A percentile compares a stretch with the other conserved stretches of the same genome.
Conservation (phyloP, 495 filamentous ascomycete genomes). For the Zalerion maritima region DNA sequence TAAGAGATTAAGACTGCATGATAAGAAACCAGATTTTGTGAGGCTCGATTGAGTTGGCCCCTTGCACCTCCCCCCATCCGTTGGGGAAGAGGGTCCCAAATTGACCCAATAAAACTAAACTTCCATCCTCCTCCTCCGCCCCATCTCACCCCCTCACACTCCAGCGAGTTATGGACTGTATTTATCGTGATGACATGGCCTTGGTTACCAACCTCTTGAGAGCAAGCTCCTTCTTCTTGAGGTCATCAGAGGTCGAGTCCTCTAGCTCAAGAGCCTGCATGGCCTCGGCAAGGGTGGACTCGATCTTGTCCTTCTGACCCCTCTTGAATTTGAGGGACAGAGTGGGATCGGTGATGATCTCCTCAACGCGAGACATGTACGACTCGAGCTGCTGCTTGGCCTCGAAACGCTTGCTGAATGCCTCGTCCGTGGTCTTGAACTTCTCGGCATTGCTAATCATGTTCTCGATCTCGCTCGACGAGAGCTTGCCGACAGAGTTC, state of each 20-base stretch:
- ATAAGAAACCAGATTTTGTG: too few relatives aligned
- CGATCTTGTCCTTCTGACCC: conserved; percentile 98
- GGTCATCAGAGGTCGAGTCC: conserved; percentile 78
- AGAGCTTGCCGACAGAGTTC: conserved; percentile 98
- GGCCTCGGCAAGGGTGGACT: conserved; percentile 74
- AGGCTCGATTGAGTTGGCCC: too few relatives aligned
- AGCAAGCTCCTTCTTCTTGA: conserved; percentile 99
- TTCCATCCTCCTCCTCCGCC: too few relatives aligned
- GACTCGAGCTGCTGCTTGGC: conserved; percentile 96
- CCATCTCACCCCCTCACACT: too few relatives aligned
- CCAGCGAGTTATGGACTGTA: too few relatives aligned
- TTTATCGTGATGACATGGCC: conserved; percentile 82
- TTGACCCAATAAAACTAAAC: too few relatives aligned
- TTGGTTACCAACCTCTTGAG: conserved; percentile 97
- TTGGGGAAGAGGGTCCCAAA: too few relatives aligned
- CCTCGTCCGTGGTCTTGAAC: conserved; percentile 96
- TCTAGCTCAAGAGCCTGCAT: conserved; percentile 81
- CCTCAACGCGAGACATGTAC: conserved; percentile 97
- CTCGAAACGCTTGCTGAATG: conserved; percentile 98
- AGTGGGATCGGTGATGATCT: conserved; percentile 91
- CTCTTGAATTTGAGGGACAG: conserved; percentile 97
- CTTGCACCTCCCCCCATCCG: too few relatives aligned
- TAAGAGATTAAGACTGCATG: too few relatives aligned
- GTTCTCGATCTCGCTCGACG: conserved; percentile 84
- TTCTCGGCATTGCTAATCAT: conserved; percentile 96